These are phyloP conservation scores for Yamadazyma kanchanaburiensis DNA, from an alignment of 1,139 yeast genomes.

Conservation along the genomic window DNA sequence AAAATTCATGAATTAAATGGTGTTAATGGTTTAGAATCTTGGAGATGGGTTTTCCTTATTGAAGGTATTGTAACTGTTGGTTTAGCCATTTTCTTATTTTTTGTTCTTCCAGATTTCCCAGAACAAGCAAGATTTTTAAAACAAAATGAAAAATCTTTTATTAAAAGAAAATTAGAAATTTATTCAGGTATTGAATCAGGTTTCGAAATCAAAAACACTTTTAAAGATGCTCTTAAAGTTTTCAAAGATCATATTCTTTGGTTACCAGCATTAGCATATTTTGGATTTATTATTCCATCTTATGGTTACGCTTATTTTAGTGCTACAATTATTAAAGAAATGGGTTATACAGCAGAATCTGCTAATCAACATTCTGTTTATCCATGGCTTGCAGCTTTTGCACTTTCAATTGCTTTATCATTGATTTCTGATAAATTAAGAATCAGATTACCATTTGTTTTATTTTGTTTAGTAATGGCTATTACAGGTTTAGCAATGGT, in stretches of 20 bases:
- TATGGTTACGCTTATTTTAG: conserved; percentile 74
- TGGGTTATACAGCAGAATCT: conserved; percentile 57
- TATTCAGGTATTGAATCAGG: conserved; percentile 53
- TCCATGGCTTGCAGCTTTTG: conserved; percentile 70
- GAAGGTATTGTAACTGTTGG: conserved; percentile 72
- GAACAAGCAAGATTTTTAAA: conserved; percentile 51
- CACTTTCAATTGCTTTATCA: conserved; percentile 45
- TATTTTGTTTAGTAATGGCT: conserved; percentile 40
- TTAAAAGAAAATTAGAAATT: conserved; percentile 53
- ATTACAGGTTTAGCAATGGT: conserved; percentile 56
- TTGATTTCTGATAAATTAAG: conserved; percentile 46
- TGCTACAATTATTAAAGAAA: conserved; percentile 55
- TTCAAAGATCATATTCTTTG: conserved; percentile 50
- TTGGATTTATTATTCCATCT: conserved; percentile 62
- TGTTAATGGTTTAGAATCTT: conserved; percentile 41
- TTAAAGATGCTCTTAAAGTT: conserved; percentile 37
- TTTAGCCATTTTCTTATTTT: conserved; percentile 54
- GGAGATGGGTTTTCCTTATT: conserved; percentile 74
- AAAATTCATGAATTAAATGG: conserved; percentile 39
- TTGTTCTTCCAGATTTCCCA: conserved; percentile 49
- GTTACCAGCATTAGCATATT: conserved; percentile 58
- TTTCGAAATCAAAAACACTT: conserved; percentile 44
- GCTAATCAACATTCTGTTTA: conserved; percentile 69
- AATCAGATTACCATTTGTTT: conserved; percentile 47
- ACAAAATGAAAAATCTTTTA: conserved; percentile 43